Evolutionary conservation across 768 basidiomycete genomes (phyloP).

Genomic region (Boletales sp.): DNA sequence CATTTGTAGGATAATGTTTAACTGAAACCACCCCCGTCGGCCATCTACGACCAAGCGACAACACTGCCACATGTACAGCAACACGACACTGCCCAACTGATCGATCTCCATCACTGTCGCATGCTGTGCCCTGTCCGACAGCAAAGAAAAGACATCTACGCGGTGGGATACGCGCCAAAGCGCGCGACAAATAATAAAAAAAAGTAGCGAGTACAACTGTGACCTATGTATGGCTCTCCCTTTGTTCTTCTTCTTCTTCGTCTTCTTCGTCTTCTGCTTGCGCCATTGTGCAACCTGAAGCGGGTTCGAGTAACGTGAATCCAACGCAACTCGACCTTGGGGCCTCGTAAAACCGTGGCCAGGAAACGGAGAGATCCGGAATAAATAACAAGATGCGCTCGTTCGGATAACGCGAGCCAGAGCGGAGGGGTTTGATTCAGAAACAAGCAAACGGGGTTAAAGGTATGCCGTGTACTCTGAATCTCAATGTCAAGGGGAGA

Average conservation of each 20-base stretch:
- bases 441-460: constrained; percentile 11
- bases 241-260: not conserved
- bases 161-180: too few species aligned
- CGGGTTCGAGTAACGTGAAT: constrained; percentile 1
- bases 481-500: constrained; percentile 7
- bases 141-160: too few species aligned
- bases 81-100: too few species aligned
- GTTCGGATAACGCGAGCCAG: constrained; percentile 5
- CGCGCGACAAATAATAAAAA: constrained; percentile 9
- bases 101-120: too few species aligned
- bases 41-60: too few species aligned
- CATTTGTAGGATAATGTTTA: too few species aligned
- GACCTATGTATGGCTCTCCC: constrained; percentile 14
- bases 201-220: constrained; percentile 13
- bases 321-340: constrained; percentile 3
- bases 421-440: constrained; percentile 16
- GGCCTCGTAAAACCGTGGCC: constrained; percentile 5
- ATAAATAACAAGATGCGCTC: constrained; percentile 24
- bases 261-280: too few species aligned
- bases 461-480: constrained; percentile 12
- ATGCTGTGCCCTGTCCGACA: too few species aligned
- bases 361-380: constrained; percentile 17
- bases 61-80: too few species aligned
- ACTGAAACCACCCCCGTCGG: too few species aligned
- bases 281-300: not conserved